Evolutionary conservation across 768 basidiomycete genomes (phyloP).

Genomic region (Rhodotorula paludigena): DNA sequence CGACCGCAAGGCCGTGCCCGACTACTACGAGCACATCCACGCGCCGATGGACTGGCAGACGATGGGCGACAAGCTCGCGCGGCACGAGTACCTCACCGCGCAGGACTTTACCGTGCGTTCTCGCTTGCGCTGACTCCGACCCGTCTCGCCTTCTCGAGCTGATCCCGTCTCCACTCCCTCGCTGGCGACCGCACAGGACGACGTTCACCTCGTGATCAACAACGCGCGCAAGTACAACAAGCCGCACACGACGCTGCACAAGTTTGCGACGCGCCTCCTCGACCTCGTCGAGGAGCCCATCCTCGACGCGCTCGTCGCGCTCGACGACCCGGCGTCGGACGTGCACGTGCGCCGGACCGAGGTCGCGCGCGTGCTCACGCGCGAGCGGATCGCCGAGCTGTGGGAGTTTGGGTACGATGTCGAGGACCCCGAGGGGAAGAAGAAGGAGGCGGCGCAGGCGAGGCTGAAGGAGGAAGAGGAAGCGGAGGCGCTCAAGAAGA

Average conservation of each 20-base stretch:
- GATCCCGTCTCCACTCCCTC: neutral
- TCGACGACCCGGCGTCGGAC: constrained; percentile 47
- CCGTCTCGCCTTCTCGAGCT: neutral
- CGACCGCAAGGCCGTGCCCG: constrained; percentile 67
- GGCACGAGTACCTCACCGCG: constrained; percentile 71
- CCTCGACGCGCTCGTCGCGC: constrained; percentile 44
- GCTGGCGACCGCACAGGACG: constrained; percentile 47
- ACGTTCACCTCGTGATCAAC: constrained; percentile 77
- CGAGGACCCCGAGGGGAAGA: constrained; percentile 3
- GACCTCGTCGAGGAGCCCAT: constrained; percentile 51
- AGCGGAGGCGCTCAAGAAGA: neutral
- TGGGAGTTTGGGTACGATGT: constrained; percentile 5
- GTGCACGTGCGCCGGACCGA: constrained; percentile 15
- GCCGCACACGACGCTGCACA: constrained; percentile 64
- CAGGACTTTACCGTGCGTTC: constrained; percentile 58
- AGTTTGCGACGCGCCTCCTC: constrained; percentile 63
- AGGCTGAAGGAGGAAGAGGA: neutral
- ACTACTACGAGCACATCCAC: constrained; percentile 85
- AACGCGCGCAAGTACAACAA: constrained; percentile 87
- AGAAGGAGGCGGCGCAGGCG: neutral
- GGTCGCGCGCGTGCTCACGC: neutral
- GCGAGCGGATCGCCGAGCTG: neutral
- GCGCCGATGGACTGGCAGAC: constrained; percentile 89
- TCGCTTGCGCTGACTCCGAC: neutral
- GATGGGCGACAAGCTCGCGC: constrained; percentile 84